Percentiles rank a stretch among this genome's conserved stretches.
These are phyloP conservation scores for Coniochaeta sp. DNA, from an alignment of 2,329 filamentous ascomycete genomes.

Conservation along the genomic window DNA sequence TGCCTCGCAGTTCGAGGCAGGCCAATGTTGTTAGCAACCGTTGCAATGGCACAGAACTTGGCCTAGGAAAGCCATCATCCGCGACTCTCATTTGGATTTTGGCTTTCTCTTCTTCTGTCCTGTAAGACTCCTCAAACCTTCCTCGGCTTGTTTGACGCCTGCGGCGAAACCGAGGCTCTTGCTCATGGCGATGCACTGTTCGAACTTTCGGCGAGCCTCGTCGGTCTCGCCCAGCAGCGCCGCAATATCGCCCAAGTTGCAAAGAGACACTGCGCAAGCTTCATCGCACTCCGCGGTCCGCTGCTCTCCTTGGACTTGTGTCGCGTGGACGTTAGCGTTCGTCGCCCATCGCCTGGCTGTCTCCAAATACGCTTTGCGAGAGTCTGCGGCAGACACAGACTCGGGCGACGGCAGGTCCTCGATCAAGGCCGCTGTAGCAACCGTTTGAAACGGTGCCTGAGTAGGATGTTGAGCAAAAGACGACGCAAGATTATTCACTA, in stretches of 20 bases:
- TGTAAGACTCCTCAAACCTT: conserved; percentile 30
- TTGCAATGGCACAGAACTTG: neutral
- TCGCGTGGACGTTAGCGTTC: conserved; percentile 64
- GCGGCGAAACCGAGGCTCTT: conserved; percentile 43
- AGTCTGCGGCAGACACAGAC: conserved; percentile 28
- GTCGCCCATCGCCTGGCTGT: conserved; percentile 72
- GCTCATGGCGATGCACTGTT: conserved; percentile 58
- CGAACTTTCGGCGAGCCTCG: conserved; percentile 61
- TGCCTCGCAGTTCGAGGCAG: neutral
- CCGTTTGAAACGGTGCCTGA: conserved; percentile 23
- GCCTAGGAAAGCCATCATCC: neutral
- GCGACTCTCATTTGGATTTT: neutral
- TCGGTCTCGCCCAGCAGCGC: conserved; percentile 61
- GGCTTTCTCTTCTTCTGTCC: conserved; percentile 1
- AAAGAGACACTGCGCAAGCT: conserved; percentile 75
- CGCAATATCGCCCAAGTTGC: conserved; percentile 80
- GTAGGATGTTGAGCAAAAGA: conserved; percentile 63
- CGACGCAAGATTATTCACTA: conserved; percentile 74
- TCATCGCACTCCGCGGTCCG: conserved; percentile 75
- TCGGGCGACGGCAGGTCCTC: conserved; percentile 14
- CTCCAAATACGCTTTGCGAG: conserved; percentile 55
- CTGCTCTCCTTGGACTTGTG: conserved; percentile 56
- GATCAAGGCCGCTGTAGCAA: conserved; percentile 13
- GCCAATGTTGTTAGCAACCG: neutral
- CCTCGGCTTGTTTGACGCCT: conserved; percentile 44